A percentile compares a stretch with the other conserved stretches of the same genome.
These are phyloP conservation scores for Phytophthora palmivora DNA, from an alignment of 352 stramenopile genomes.

Conservation along the genomic window DNA sequence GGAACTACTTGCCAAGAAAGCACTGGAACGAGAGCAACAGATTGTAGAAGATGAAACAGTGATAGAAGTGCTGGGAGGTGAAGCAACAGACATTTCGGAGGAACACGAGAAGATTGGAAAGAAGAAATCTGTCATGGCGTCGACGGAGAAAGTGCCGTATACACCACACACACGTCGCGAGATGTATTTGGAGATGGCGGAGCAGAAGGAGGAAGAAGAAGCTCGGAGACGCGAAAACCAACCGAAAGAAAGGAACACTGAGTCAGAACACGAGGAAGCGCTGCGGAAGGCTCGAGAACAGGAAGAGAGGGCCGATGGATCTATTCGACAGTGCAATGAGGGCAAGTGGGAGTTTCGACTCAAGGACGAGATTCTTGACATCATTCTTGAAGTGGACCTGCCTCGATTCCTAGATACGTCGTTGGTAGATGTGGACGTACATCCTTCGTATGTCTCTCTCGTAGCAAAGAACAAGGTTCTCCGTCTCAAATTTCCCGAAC, in stretches of 20 bases:
- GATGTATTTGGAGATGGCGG: constrained; percentile 94
- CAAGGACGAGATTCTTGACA: constrained; percentile 48
- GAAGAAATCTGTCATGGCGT: constrained; percentile 51
- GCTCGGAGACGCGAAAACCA: constrained; percentile 77
- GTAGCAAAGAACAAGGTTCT: constrained; percentile 94
- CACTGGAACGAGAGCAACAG: constrained; percentile 15
- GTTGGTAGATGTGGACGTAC: constrained; percentile 94
- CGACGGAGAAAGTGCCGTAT: constrained; percentile 69
- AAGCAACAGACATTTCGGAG: constrained; percentile 52
- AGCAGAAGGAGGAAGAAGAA: no score
- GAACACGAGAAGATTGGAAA: constrained; percentile 2
- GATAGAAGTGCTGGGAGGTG: constrained; percentile 45
- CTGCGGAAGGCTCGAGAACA: constrained; percentile 44
- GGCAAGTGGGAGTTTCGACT: constrained; percentile 91
- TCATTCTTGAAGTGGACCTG: constrained; percentile 86
- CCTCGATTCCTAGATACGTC: constrained; percentile 91
- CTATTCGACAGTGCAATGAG: constrained; percentile 92
- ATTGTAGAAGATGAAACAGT: constrained; percentile 33
- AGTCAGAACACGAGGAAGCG: constrained; percentile 81
- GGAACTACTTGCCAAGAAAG: constrained; percentile 32
- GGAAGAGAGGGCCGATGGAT: constrained; percentile 44
- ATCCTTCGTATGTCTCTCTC: constrained; percentile 93
- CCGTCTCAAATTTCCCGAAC: constrained; percentile 63
- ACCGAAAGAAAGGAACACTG: constrained; percentile 87
- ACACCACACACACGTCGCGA: constrained; percentile 68